Base-by-base conservation (phyloP, 345 rosid genomes). In the Arabis hirsuta region DNA sequence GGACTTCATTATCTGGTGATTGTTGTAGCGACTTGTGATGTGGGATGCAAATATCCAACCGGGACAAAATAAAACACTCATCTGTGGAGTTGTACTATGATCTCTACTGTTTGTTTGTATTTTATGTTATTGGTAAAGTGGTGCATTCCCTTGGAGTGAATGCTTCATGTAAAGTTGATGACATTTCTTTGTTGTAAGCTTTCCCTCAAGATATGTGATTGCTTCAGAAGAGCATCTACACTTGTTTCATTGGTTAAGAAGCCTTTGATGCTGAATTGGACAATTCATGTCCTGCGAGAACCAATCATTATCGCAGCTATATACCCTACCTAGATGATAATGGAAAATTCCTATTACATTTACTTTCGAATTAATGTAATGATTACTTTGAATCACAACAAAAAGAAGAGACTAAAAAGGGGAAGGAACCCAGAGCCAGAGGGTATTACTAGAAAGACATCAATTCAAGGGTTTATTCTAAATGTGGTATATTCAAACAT, bases 21-120 rank as follows among this genome's bases (percentile, higher is more conserved):
- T 70, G 54, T 76, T 70, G 76, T 76, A 62, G 43, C 19, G 2
- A 56, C 55, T 76, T 76, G 71, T 62, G 52, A 53, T 75, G 55
- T 75, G 62, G 55, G 44, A 27, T 27, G 19, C 50, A 57, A 38
- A 67, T 69, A 77, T 86, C 79, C 81, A 84, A 57, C 59, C 66
- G 12, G 8, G 43, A 66, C 56, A 29, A 52, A 51, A 41, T 26
- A 32, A 44, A 60, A 43, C 67, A 52, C 42, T 75, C n/a, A 75
- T 68, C 9, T 54, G 45, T 75, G 69, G 70, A 62, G 59, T 45
- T 75, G 74, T 69, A 55, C 53, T 69, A 24, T 54, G 47, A 55
- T 69, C 26, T 54, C 51, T 84, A n/a, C 59, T 46, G 39, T 41
- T 58, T 59, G 45, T 47, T 73, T 52, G 50, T 51, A 63, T 67